Evolutionary conservation across 495 filamentous ascomycete species (phyloP).

Genomic region (Barbatosphaeria neglecta): DNA sequence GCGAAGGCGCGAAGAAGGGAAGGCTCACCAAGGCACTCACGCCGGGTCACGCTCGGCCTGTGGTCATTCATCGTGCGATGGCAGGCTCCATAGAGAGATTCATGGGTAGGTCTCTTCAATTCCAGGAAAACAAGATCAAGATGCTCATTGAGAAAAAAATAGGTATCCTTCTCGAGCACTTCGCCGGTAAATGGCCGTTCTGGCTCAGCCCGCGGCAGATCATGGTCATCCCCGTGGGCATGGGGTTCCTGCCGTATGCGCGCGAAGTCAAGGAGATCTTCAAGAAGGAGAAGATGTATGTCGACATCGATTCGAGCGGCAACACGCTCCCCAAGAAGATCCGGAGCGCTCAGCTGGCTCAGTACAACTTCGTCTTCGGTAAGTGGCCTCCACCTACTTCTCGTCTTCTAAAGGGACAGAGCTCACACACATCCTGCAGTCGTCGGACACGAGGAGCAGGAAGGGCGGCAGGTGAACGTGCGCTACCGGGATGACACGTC

Average conservation of each 20-base stretch:
- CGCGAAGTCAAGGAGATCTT: slow-evolving; percentile 19
- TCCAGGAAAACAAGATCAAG: neutral
- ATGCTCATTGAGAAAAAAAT: neutral
- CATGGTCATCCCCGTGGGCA: slow-evolving; percentile 68
- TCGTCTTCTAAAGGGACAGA: neutral
- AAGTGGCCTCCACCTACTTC: neutral
- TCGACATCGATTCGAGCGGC: slow-evolving; percentile 67
- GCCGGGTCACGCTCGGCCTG: slow-evolving; percentile 74
- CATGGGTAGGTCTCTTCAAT: slow-evolving; percentile 44
- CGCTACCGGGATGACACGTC: slow-evolving; percentile 79
- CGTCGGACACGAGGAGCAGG: slow-evolving; percentile 73
- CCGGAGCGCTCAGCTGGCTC: slow-evolving; percentile 68
- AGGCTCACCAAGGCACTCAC: slow-evolving; percentile 38
- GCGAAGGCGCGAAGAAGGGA: slow-evolving; percentile 22
- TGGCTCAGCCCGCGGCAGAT: slow-evolving; percentile 93
- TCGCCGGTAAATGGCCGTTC: slow-evolving; percentile 96
- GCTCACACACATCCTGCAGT: slow-evolving; percentile 37
- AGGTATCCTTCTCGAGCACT: slow-evolving; percentile 82
- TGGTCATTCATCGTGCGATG: slow-evolving; percentile 96
- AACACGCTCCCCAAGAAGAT: slow-evolving; percentile 98
- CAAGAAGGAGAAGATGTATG: slow-evolving; percentile 43
- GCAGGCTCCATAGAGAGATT: slow-evolving; percentile 91
- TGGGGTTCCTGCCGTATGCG: neutral
- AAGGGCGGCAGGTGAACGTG: slow-evolving; percentile 70
- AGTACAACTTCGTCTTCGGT: slow-evolving; percentile 66